These are phyloP conservation scores for Penicillium concentricum DNA, from an alignment of 2,329 filamentous ascomycete species.

Conservation along the genomic window DNA sequence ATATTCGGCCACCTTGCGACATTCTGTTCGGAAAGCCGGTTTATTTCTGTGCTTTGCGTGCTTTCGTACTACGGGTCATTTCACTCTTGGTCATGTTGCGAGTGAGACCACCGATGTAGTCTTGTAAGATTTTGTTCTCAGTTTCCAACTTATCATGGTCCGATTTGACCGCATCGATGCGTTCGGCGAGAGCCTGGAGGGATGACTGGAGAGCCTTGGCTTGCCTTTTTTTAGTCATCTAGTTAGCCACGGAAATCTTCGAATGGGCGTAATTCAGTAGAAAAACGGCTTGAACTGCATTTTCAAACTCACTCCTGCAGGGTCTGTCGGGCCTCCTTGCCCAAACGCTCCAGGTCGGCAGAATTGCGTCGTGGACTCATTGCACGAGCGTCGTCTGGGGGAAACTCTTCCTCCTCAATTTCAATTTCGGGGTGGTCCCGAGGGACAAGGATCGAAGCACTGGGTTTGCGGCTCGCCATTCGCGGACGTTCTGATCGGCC, in stretches of 20 bases:
- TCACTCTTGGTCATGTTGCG: conserved; percentile 62
- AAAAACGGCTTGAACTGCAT: not conserved
- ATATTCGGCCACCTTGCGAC: conserved; percentile 14
- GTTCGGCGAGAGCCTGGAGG: conserved; percentile 83
- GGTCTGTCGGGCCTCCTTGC: conserved; percentile 71
- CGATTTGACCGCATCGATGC: conserved; percentile 88
- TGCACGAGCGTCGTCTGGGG: conserved; percentile 82
- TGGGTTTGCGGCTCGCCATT: conserved; percentile 72
- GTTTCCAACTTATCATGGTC: conserved; percentile 96
- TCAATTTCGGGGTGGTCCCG: conserved; percentile 73
- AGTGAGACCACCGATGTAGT: conserved; percentile 96
- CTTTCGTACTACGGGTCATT: conserved; percentile 54
- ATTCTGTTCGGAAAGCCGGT: conserved; percentile 6
- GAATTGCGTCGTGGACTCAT: conserved; percentile 93
- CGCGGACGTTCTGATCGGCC: conserved; percentile 60
- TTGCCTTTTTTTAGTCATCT: conserved; percentile 54
- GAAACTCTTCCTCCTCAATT: conserved; percentile 71
- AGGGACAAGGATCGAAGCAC: conserved; percentile 78
- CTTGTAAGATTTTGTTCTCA: conserved; percentile 96
- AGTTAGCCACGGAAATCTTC: not conserved
- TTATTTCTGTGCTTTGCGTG: conserved; percentile 48
- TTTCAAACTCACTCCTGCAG: conserved; percentile 57
- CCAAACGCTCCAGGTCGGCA: conserved; percentile 84
- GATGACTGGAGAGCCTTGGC: conserved; percentile 86
- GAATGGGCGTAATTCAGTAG: not conserved